Evolutionary conservation across 192 early-diverging fungal genomes (phyloP).

Genomic region (Coemansia javaensis): DNA sequence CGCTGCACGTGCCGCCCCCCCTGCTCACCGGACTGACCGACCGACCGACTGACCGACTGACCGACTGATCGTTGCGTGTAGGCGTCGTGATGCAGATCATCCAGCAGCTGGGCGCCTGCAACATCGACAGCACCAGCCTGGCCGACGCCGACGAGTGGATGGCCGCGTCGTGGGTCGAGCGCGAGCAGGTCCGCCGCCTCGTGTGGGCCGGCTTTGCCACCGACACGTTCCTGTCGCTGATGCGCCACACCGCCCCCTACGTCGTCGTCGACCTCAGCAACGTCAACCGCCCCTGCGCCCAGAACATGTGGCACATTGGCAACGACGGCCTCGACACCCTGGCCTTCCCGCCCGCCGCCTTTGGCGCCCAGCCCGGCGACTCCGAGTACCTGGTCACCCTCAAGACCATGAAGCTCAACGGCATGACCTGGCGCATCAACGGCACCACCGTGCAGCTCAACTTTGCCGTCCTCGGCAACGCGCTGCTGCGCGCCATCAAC

Average conservation of each 20-base stretch:
- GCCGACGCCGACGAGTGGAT: conserved; percentile 33
- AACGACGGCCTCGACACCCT: conserved; percentile 34
- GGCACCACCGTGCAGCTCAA: conserved; percentile 39
- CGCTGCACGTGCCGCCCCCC: background rate
- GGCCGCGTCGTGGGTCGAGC: conserved; percentile 41
- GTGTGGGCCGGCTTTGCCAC: conserved; percentile 41
- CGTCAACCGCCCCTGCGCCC: conserved; percentile 44
- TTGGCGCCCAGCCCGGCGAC: conserved; percentile 18
- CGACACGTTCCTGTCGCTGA: conserved; percentile 41
- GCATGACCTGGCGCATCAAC: conserved; percentile 32
- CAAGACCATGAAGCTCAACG: conserved; percentile 24
- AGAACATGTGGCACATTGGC: conserved; percentile 42
- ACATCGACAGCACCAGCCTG: conserved; percentile 36
- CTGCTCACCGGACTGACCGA: background rate
- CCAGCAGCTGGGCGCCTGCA: conserved; percentile 42
- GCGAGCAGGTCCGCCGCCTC: conserved; percentile 38
- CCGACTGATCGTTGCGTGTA: conserved; percentile 3
- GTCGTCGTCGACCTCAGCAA: conserved; percentile 39
- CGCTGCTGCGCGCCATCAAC: conserved; percentile 26
- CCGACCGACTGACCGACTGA: background rate
- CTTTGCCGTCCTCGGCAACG: conserved; percentile 41
- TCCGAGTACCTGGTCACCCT: conserved; percentile 28
- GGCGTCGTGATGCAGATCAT: conserved; percentile 31
- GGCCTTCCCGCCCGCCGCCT: background rate
- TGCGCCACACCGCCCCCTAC: conserved; percentile 35